Evolutionary conservation across 1,139 yeast genomes (phyloP).

Genomic region (Wickerhamomyces sp.): DNA sequence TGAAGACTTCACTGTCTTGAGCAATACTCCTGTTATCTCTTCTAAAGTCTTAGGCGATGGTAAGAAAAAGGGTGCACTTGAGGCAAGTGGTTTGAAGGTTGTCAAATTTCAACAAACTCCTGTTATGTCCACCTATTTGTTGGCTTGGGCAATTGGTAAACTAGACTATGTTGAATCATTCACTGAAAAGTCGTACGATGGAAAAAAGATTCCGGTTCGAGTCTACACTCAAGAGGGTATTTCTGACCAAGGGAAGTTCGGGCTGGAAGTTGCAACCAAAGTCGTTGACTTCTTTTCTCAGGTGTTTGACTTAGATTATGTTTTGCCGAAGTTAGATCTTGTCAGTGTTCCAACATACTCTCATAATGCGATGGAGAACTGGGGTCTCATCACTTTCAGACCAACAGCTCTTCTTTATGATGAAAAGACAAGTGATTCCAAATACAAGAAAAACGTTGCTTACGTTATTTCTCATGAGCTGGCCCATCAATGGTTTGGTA

Average conservation of each 20-base stretch:
- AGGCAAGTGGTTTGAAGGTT: constrained; percentile 28
- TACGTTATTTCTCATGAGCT: constrained; percentile 88
- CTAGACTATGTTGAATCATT: constrained; percentile 62
- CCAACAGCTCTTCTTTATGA: constrained; percentile 70
- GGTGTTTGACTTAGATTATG: constrained; percentile 69
- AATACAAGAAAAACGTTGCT: constrained; percentile 72
- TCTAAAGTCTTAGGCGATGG: constrained; percentile 39
- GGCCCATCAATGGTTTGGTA: constrained; percentile 94
- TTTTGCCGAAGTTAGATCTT: constrained; percentile 78
- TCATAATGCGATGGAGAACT: constrained; percentile 91
- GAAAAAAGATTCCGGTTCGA: constrained; percentile 72
- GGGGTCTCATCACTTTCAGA: constrained; percentile 83
- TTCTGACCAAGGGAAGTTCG: constrained; percentile 59
- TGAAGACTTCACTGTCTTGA: constrained; percentile 56
- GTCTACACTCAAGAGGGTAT: constrained; percentile 77
- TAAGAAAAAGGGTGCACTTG: constrained; percentile 36
- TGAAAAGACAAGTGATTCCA: constrained; percentile 59
- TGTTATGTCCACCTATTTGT: constrained; percentile 71
- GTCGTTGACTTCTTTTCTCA: constrained; percentile 70
- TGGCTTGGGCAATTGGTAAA: constrained; percentile 83
- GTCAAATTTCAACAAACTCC: constrained; percentile 61
- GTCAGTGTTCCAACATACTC: constrained; percentile 79
- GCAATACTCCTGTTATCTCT: constrained; percentile 63
- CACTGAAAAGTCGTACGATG: constrained; percentile 28
- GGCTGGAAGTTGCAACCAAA: constrained; percentile 69